phyloP scores from a whole-genome alignment of 352 stramenopile genomes.

The Phytophthora sojae region DNA sequence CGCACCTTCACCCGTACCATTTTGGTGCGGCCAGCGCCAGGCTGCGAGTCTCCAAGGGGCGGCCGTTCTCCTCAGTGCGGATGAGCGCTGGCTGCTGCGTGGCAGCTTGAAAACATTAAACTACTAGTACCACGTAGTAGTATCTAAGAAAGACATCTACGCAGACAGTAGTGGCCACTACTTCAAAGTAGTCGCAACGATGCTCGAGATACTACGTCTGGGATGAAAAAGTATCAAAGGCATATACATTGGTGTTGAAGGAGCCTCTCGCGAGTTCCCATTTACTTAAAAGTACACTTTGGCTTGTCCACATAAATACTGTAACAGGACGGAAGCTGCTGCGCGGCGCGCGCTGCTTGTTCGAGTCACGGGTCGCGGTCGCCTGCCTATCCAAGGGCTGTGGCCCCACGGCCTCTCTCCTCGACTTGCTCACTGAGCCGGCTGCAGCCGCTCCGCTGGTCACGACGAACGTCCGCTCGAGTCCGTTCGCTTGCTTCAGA shows the following conservation, averaged over 20 bases:
- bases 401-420: neutral
- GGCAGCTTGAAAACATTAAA: no score
- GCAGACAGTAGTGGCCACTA: neutral
- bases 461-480: constrained; percentile 14
- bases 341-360: neutral
- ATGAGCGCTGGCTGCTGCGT: no score
- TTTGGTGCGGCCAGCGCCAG: neutral
- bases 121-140: no score
- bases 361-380: neutral
- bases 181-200: neutral
- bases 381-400: neutral
- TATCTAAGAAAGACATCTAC: no score
- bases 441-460: constrained; percentile 2
- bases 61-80: neutral
- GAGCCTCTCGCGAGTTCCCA: constrained; percentile 27
- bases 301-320: constrained; percentile 48
- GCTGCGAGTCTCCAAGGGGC: neutral
- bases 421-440: neutral
- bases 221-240: constrained; percentile 11
- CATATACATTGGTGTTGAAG: constrained; percentile 17
- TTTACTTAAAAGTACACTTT: constrained; percentile 34
- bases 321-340: constrained; percentile 17
- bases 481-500: constrained; percentile 9
- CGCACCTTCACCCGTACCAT: constrained; percentile 67
- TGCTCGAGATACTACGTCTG: neutral